phyloP scores from a whole-genome alignment of 495 filamentous ascomycete genomes.

The Aspergillus panamensis region DNA sequence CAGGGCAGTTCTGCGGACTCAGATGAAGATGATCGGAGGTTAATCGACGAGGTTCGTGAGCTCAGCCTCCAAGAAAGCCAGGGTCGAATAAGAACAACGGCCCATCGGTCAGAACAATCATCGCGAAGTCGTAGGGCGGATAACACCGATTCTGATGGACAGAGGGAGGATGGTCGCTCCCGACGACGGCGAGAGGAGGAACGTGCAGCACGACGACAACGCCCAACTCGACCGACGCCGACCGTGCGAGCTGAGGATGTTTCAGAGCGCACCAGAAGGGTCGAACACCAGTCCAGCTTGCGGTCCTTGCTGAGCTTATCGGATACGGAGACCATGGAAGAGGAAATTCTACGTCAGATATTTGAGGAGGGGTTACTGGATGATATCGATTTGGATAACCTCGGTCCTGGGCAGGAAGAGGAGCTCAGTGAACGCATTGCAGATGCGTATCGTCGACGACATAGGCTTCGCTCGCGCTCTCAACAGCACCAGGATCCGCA shows the following conservation, averaged over 20 bases:
- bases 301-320: conserved; percentile 75
- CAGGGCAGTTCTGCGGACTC: conserved; percentile 27
- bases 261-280: conserved; percentile 42
- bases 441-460: conserved; percentile 74
- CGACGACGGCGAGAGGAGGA: conserved; percentile 46
- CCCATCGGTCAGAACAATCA: conserved; percentile 23
- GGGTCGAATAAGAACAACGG: conserved; percentile 31
- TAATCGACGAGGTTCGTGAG: conserved; percentile 67
- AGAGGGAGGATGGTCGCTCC: conserved; percentile 35
- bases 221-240: conserved; percentile 2
- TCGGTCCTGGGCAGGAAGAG: conserved; percentile 73
- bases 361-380: conserved; percentile 83
- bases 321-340: conserved; percentile 78
- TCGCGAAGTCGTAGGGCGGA: conserved; percentile 28
- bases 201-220: conserved; percentile 33
- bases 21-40: conserved; percentile 62
- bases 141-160: conserved; percentile 32
- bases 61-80: conserved; percentile 65
- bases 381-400: conserved; percentile 77
- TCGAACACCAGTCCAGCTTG: conserved; percentile 84
- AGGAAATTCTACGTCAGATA: conserved; percentile 85
- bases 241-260: conserved; percentile 14
- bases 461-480: conserved; percentile 42
- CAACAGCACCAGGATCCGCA: conserved; percentile 29
- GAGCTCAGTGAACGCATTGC: conserved; percentile 86